phyloP scores from a whole-genome alignment of 148 eudicot genomes.

The Vaccinium myrtillus region DNA sequence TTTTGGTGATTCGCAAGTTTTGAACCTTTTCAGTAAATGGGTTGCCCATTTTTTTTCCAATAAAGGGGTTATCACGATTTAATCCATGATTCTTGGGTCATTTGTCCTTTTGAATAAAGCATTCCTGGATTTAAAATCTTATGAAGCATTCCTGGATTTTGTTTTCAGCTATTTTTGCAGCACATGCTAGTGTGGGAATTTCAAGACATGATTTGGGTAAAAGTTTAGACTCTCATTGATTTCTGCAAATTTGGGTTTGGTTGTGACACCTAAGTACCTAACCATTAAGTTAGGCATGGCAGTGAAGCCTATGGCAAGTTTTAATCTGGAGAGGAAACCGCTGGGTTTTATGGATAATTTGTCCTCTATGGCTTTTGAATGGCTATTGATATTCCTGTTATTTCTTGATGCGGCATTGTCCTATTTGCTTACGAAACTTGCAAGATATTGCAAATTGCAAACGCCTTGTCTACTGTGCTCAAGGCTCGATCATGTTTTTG shows the following conservation, averaged over 20 bases:
- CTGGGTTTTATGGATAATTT: constrained; percentile 36
- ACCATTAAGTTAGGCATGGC: constrained; percentile 30
- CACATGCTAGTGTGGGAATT: constrained; percentile 29
- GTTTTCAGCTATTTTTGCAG: constrained; percentile 9
- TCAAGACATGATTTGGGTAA: constrained; percentile 20
- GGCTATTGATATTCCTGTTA: constrained; percentile 70
- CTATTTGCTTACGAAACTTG: constrained; percentile 49
- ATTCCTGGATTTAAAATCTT: background rate
- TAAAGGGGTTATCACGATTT: background rate
- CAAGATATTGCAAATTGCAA: constrained; percentile 52
- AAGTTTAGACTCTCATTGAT: constrained; percentile 21
- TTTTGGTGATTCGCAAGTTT: constrained; percentile 5
- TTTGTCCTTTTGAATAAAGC: background rate
- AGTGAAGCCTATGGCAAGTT: constrained; percentile 25
- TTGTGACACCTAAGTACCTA: constrained; percentile 16
- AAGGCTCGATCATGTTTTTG: constrained; percentile 54
- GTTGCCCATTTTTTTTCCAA: constrained; percentile 1
- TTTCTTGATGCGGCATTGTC: constrained; percentile 60
- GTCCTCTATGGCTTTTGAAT: constrained; percentile 57
- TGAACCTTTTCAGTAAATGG: background rate
- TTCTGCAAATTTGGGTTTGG: constrained; percentile 19
- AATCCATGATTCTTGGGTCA: background rate
- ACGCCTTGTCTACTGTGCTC: constrained; percentile 65
- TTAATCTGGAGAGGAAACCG: constrained; percentile 29
- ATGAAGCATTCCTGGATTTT: background rate